Evolutionary conservation across 2,329 filamentous ascomycete species (phyloP), one percentile per base, ranked within the genome.

Genomic region (Fusarium acutatum): DNA sequence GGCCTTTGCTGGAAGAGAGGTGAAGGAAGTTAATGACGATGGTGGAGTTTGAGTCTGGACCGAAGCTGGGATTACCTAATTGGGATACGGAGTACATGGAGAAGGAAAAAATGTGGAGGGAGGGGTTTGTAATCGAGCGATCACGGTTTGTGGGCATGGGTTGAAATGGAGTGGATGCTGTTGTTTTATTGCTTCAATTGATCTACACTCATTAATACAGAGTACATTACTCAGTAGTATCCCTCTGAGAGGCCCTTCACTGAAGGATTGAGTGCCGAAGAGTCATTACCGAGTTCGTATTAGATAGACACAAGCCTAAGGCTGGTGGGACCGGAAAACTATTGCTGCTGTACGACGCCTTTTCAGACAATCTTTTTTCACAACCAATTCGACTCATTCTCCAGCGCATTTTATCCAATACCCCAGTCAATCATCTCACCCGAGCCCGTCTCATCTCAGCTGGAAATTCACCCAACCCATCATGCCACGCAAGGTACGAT

Each of bases 121-220:
- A 71, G 69, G 64, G 60, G 68, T 75, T 78, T 68, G 75, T 75
- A 78, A 78, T 77, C 65, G 35, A 53, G 20, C 34, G 17, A 38
- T 52, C 32, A 50, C 54, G 68, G 73, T 75, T 75, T 60, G 74
- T 47, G 57, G 41, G 32, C 20, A 57, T 58, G 54, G 43, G 47
- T 37, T 35, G n/a, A 54, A n/a, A 41, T 54, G 50, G 26, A 54
- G 50, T 40, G 50, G 41, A 54, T 54, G 26, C 24, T 18, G 34
- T n/a, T 40, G 24, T 30, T 54, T 54, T 18, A 40, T 40, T 54
- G 35, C 50, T 40, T 54, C 20, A n/a, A 10, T 18, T 30, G 24
- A 41, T 14, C 35, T 54, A 54, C 20, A n/a, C 35, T 54, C 11
- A 26, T 26, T 22, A 22, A 12, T 26, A 20, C 17, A n/a, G 20